Evolutionary conservation across 1,284 basidiomycete species (phyloP), one percentile per base, ranked within the genome.

Genomic region (Microbotryum violaceum): DNA sequence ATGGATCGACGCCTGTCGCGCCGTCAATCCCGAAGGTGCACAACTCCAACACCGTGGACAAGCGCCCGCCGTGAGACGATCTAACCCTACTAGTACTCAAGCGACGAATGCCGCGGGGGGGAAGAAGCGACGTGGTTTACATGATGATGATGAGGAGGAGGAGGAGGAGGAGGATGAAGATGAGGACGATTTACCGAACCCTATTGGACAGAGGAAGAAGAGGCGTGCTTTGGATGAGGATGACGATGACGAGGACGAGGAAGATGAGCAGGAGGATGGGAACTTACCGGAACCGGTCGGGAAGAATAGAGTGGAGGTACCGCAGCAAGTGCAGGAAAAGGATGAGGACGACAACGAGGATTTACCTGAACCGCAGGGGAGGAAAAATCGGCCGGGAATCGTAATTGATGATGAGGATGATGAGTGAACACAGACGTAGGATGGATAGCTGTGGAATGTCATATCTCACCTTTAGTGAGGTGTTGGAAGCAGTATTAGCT

Each of bases 1-100:
- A 31, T 77, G 76, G 76, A 77, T 77, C 60, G 76, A 77, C 61
- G 75, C 75, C 4, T 75, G 73, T 31, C 54, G 54, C 62, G 71
- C 72, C 23, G 72, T 27, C 6, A 33, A 25, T 10, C 31, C 57
- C 52, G 60, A 61, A 31, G 52, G 46, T n/a, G 60, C 51, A 18
- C 14, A 14, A 12, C 12, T 42, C 1, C 45, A 61, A 62, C 54
- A 51, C 49, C 2, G 31, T 18, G 10, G 48, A 54, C 21, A 42
- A 42, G 48, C 27, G 5, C 27, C 27, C 27, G 27, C 27, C 27
- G 27, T 27, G 27, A 6, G 5, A 27, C 27, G 27, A 27, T 27
- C 27, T 27, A 27, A 27, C 4, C 27, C 27, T 27, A 27, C 27
- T 27, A 27, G 27, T 27, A 27, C 27, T n/a, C n/a, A n/a, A 46